A percentile compares a stretch with the other conserved stretches of the same genome.
Evolutionary conservation across 495 filamentous ascomycete species (phyloP).

Genomic region (Penicillium coffeae): DNA sequence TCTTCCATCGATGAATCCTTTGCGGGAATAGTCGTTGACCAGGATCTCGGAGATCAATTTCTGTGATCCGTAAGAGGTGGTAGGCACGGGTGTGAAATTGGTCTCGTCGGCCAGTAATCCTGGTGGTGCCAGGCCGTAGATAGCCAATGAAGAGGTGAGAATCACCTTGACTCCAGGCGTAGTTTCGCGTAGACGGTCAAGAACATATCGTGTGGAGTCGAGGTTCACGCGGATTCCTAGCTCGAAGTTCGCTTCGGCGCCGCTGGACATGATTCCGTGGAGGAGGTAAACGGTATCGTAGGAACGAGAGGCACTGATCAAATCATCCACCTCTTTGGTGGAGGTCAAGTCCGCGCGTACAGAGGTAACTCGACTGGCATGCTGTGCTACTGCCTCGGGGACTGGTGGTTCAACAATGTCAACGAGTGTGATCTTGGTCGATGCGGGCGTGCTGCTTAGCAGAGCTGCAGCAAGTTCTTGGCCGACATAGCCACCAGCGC

Average conservation of each 20-base stretch:
- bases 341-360: slow-evolving; percentile 62
- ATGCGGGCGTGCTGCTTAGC: slow-evolving; percentile 46
- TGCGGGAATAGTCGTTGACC: slow-evolving; percentile 72
- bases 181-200: slow-evolving; percentile 55
- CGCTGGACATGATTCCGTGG: slow-evolving; percentile 83
- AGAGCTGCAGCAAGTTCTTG: slow-evolving; percentile 61
- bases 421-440: slow-evolving; percentile 57
- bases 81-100: slow-evolving; percentile 60
- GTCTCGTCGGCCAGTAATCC: slow-evolving; percentile 50
- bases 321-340: slow-evolving; percentile 51
- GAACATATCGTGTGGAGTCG: slow-evolving; percentile 60
- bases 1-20: slow-evolving; percentile 64
- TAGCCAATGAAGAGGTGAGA: slow-evolving; percentile 55
- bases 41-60: slow-evolving; percentile 73
- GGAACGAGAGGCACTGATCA: slow-evolving; percentile 37
- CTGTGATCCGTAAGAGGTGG: slow-evolving; percentile 71
- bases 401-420: slow-evolving; percentile 57
- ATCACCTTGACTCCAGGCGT: slow-evolving; percentile 62
- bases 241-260: slow-evolving; percentile 71
- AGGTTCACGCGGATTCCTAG: slow-evolving; percentile 72
- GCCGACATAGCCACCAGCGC: slow-evolving; percentile 68
- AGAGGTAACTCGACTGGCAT: slow-evolving; percentile 42
- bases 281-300: slow-evolving; percentile 69
- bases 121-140: slow-evolving; percentile 52
- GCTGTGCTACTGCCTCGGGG: slow-evolving; percentile 43